A percentile compares a stretch with the other conserved stretches of the same genome.
phyloP scores from a whole-genome alignment of 495 filamentous ascomycete species.

The Hyphodiscus hymeniophilus region DNA sequence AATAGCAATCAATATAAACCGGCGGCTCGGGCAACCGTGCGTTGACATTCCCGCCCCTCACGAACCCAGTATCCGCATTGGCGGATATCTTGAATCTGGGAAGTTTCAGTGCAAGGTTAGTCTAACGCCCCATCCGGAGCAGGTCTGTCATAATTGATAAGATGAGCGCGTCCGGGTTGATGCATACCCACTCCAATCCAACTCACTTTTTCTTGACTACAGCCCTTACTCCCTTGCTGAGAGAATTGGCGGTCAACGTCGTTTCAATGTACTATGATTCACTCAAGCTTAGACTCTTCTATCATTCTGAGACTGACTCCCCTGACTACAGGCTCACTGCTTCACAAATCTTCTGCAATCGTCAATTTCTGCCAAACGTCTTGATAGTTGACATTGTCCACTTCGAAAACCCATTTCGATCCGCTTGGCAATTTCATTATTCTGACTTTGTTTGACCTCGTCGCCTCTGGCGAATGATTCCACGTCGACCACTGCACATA shows the following conservation, averaged over 20 bases:
- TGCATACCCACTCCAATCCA: slow-evolving; percentile 17
- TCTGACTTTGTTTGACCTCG: slow-evolving; percentile 9
- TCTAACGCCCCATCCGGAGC: slow-evolving; percentile 11
- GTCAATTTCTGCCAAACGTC: not conserved
- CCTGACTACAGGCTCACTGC: not conserved
- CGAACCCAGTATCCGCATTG: slow-evolving; percentile 17
- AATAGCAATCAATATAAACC: slow-evolving; percentile 14
- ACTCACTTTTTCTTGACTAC: slow-evolving; percentile 2
- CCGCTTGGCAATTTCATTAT: not conserved
- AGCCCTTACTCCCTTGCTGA: not conserved
- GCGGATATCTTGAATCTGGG: slow-evolving; percentile 15
- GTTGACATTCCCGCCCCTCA: slow-evolving; percentile 9
- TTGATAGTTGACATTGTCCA: not conserved
- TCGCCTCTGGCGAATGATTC: slow-evolving; percentile 5
- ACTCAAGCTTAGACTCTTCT: not conserved
- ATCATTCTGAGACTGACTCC: not conserved
- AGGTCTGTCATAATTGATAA: slow-evolving; percentile 3
- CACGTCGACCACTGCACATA: slow-evolving; percentile 10
- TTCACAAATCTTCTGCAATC: not conserved
- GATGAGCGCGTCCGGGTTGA: slow-evolving; percentile 16
- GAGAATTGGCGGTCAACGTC: slow-evolving; percentile 20
- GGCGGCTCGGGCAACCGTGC: slow-evolving; percentile 20
- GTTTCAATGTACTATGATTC: not conserved
- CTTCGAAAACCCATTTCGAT: not conserved
- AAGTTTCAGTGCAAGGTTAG: slow-evolving; percentile 16